Percentiles rank a stretch among this genome's conserved stretches.
These are phyloP conservation scores for Cystobasidium slooffiae DNA, from an alignment of 1,284 basidiomycete genomes.

Conservation along the genomic window DNA sequence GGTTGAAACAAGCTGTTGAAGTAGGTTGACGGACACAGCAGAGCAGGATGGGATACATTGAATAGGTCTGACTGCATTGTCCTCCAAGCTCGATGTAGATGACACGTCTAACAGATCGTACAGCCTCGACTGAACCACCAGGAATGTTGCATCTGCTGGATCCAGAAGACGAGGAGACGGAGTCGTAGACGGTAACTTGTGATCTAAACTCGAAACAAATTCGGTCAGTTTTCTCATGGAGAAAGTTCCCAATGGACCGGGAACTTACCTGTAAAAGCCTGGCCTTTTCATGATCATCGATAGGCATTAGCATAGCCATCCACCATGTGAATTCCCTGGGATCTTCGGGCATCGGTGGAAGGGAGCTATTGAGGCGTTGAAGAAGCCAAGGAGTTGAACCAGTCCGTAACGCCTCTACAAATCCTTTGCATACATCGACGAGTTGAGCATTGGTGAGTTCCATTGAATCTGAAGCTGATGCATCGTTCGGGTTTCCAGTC, in stretches of 20 bases:
- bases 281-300: slow-evolving; percentile 91
- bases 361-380: slow-evolving; percentile 76
- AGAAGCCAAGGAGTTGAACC: slow-evolving; percentile 90
- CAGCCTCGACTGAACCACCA: slow-evolving; percentile 65
- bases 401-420: slow-evolving; percentile 76
- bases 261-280: slow-evolving; percentile 71
- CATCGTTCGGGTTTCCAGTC: slow-evolving; percentile 44
- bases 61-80: too few relatives aligned
- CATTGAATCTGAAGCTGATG: slow-evolving; percentile 54
- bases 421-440: slow-evolving; percentile 74
- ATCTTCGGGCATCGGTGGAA: slow-evolving; percentile 67
- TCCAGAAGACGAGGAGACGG: slow-evolving; percentile 87
- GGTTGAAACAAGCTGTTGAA: too few relatives aligned
- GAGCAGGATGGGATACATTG: too few relatives aligned
- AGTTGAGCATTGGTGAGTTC: slow-evolving; percentile 65
- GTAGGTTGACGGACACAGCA: too few relatives aligned
- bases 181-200: slow-evolving; percentile 76
- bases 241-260: too few relatives aligned
- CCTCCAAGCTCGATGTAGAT: too few relatives aligned
- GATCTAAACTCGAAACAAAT: slow-evolving; percentile 58
- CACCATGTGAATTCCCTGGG: slow-evolving; percentile 79
- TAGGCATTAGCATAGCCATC: slow-evolving; percentile 89
- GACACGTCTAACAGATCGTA: slow-evolving; percentile 44
- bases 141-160: slow-evolving; percentile 73
- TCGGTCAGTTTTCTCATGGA: background rate